Evolutionary conservation across 2,329 filamentous ascomycete species (phyloP).

Genomic region (Berkeleyomyces rouxiae): DNA sequence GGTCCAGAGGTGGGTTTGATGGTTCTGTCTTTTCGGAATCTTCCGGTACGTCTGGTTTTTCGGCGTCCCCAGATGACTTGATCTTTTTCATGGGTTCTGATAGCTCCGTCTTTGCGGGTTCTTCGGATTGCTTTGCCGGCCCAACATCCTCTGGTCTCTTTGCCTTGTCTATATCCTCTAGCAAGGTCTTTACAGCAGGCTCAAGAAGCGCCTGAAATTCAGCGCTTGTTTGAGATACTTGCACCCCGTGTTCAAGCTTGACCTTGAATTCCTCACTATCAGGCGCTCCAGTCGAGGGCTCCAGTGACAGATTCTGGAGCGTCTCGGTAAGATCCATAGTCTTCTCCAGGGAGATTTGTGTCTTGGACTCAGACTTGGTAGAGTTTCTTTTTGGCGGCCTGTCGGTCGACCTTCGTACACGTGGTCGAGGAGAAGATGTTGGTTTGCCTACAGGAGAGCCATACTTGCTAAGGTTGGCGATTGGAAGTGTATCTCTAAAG

Average conservation of each 20-base stretch:
- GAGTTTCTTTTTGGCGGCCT: not conserved
- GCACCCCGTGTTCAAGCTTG: not conserved
- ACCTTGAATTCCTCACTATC: not conserved
- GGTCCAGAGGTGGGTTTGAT: not conserved
- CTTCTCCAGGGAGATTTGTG: not conserved
- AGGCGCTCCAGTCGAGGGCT: not conserved
- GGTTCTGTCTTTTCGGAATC: not conserved
- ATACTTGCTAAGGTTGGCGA: not conserved
- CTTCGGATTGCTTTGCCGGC: not conserved
- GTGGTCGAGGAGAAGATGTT: not conserved
- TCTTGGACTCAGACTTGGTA: not conserved
- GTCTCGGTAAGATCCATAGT: not conserved
- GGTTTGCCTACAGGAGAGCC: not conserved
- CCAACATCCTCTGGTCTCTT: not conserved
- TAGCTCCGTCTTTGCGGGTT: not conserved
- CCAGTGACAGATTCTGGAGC: slow-evolving; percentile 2
- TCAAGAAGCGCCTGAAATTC: not conserved
- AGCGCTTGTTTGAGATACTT: not conserved
- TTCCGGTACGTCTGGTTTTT: too few relatives aligned
- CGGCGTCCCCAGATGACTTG: too few relatives aligned
- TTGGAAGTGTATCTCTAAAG: slow-evolving; percentile 21
- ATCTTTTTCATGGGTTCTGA: not conserved
- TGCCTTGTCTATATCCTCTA: not conserved
- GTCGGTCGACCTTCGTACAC: slow-evolving; percentile 1
- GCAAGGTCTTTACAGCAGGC: not conserved